Conservation (phyloP, 1,284 basidiomycete species). For the Rhizoctonia solani region DNA sequence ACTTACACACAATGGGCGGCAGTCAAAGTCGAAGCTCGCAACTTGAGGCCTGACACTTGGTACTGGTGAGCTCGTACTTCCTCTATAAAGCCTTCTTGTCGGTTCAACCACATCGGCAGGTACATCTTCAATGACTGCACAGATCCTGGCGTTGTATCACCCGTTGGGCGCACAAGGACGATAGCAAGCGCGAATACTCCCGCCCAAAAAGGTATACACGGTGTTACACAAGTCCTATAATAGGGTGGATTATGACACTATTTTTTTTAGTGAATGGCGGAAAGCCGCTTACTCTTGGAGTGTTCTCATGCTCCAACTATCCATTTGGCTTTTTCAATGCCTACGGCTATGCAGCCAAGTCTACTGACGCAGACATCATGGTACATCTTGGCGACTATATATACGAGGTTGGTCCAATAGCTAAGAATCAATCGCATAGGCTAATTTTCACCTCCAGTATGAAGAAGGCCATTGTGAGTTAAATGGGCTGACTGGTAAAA, state of each 20-base stretch:
- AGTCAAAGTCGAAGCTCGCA: constrained; percentile 63
- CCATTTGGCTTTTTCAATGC: constrained; percentile 67
- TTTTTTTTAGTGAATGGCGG: constrained; percentile 56
- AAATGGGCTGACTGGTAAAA: not conserved
- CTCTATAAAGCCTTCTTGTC: not conserved
- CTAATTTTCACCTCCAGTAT: constrained; percentile 13
- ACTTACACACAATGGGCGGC: not conserved
- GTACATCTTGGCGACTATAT: constrained; percentile 71
- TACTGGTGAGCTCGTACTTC: constrained; percentile 54
- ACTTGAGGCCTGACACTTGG: constrained; percentile 57
- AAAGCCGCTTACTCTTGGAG: constrained; percentile 58
- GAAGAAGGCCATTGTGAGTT: constrained; percentile 37
- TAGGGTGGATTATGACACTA: not conserved
- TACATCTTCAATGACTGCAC: constrained; percentile 61
- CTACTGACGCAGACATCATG: constrained; percentile 61
- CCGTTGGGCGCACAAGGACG: constrained; percentile 57
- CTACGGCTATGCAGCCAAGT: constrained; percentile 62
- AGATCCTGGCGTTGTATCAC: constrained; percentile 52
- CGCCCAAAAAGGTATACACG: constrained; percentile 1
- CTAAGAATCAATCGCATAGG: not conserved
- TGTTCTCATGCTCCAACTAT: constrained; percentile 64
- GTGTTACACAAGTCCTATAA: not conserved
- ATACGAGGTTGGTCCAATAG: constrained; percentile 18
- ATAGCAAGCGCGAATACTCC: constrained; percentile 51
- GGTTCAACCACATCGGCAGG: constrained; percentile 2